A percentile compares a stretch with the other conserved stretches of the same genome.
These are phyloP conservation scores for Saccharomycopsis amapae DNA, from an alignment of 805 yeast genomes.

Conservation along the genomic window DNA sequence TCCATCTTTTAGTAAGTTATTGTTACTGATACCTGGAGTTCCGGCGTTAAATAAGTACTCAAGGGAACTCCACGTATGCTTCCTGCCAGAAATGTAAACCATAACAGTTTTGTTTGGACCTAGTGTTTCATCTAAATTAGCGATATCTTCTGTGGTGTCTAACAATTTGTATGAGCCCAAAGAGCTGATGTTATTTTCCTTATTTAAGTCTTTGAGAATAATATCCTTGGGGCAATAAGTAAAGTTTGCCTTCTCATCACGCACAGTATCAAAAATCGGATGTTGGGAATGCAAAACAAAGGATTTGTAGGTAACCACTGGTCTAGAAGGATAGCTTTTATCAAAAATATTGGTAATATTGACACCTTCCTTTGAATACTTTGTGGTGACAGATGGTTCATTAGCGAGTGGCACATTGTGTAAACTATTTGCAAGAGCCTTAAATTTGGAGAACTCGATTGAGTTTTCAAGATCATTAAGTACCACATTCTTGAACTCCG, in stretches of 20 bases:
- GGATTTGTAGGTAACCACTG: conserved; percentile 18
- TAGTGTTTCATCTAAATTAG: background rate
- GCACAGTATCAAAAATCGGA: conserved; percentile 4
- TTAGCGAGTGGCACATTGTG: background rate
- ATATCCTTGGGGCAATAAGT: conserved; percentile 10
- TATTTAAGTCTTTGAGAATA: background rate
- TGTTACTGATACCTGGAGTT: background rate
- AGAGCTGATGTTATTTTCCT: background rate
- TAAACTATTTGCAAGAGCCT: conserved; percentile 4
- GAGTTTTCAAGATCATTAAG: conserved; percentile 15
- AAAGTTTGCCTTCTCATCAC: background rate
- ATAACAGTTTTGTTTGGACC: conserved; percentile 34
- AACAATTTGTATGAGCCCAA: conserved; percentile 4
- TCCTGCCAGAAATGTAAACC: conserved; percentile 62
- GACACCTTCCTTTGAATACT: conserved; percentile 20
- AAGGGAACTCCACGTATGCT: conserved; percentile 74
- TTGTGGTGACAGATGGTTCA: conserved; percentile 1
- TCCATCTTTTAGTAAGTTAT: conserved; percentile 47
- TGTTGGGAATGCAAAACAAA: conserved; percentile 19
- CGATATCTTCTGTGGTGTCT: background rate
- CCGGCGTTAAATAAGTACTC: conserved; percentile 50
- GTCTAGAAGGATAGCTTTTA: conserved; percentile 18
- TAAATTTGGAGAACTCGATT: conserved; percentile 19
- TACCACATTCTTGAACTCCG: conserved; percentile 3
- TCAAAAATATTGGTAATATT: conserved; percentile 19